Evolutionary conservation across 1,139 yeast species (phyloP), one percentile per base, ranked within the genome.

Genomic region (Lodderomyces parapsilosis): DNA sequence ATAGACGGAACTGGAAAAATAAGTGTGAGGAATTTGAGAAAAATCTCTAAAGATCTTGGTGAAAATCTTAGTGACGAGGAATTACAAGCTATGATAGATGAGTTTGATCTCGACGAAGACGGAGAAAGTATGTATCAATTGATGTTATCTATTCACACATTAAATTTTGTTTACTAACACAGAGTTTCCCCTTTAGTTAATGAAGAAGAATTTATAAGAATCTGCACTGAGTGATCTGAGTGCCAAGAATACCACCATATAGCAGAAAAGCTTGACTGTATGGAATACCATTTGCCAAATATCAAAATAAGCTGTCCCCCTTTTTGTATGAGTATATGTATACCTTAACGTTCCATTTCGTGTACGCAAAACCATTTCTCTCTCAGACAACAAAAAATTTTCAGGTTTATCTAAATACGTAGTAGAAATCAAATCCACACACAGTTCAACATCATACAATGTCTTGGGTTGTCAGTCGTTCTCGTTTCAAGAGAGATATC

Each of bases 41-140:
- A 94, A 48, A 96, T 93, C 1, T 95, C 98, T 14, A 86, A 86
- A 56, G 98, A 93, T 52, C 68, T 94, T 49, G 97, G 97, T 1
- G 99, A 94, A 62, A 87, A 86, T 56, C 70, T 94, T 47, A 85
- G 89, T 8, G 99, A 93, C 52, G 96, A 90, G 47, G 99, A 94
- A 57, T 72, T 94, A 44, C 78, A 86, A 52, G 97, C 98, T 10
- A 93, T 94, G 99, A 93, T 94, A 52, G 97, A 91, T 50, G 99
- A 93, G 64, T 94, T 94, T 59, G 99, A 94, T 65, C 68, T 93
- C 46, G 98, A 94, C 62, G 96, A 88, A 49, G 99, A 94, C 61
- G 99, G 98, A 39, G 96, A 87, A 54, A 90, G 77, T 72, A 66
- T 43, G 78, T 71, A 64, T 58, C 9, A 5, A 11, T 3, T 8